Conservation (phyloP, 2,329 filamentous ascomycete species). For the Colletotrichum tropicicola region DNA sequence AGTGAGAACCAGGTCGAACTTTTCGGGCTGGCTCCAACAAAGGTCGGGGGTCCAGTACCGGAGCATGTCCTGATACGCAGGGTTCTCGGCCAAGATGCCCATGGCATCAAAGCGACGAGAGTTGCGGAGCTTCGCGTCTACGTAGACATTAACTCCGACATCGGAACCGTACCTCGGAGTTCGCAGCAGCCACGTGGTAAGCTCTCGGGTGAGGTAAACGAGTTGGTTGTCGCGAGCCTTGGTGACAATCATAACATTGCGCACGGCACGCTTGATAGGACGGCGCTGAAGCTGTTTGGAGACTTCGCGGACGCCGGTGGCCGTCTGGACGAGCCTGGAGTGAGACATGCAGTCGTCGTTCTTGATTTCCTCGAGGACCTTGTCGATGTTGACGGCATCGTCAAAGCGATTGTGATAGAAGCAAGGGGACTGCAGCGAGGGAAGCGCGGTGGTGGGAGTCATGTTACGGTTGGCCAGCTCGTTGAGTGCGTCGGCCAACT, state of each 20-base stretch:
- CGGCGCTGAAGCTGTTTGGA: slow-evolving; percentile 93
- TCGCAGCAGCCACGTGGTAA: slow-evolving; percentile 86
- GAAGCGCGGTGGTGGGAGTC: slow-evolving; percentile 62
- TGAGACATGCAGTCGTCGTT: slow-evolving; percentile 91
- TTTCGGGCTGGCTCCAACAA: slow-evolving; percentile 92
- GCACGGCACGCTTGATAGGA: slow-evolving; percentile 90
- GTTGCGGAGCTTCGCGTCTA: slow-evolving; percentile 91
- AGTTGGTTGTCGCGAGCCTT: slow-evolving; percentile 96
- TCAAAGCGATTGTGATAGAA: slow-evolving; percentile 99
- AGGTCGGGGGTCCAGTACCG: slow-evolving; percentile 97
- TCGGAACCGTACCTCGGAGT: slow-evolving; percentile 91
- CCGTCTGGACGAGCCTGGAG: slow-evolving; percentile 92
- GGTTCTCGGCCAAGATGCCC: slow-evolving; percentile 76
- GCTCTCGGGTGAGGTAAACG: slow-evolving; percentile 86
- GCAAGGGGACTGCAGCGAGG: slow-evolving; percentile 87
- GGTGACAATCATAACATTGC: slow-evolving; percentile 97
- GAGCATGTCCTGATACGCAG: slow-evolving; percentile 83
- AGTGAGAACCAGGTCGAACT: slow-evolving; percentile 92
- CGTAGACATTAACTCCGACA: slow-evolving; percentile 94
- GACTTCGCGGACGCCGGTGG: slow-evolving; percentile 93
- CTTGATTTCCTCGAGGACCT: slow-evolving; percentile 93
- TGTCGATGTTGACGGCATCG: slow-evolving; percentile 93
- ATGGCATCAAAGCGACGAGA: slow-evolving; percentile 88
- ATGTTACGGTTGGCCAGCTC: slow-evolving; percentile 56
- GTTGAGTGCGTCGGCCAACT: slow-evolving; percentile 69